phyloP scores from a whole-genome alignment of 2,329 filamentous ascomycete genomes.

The Aureobasidium lini region DNA sequence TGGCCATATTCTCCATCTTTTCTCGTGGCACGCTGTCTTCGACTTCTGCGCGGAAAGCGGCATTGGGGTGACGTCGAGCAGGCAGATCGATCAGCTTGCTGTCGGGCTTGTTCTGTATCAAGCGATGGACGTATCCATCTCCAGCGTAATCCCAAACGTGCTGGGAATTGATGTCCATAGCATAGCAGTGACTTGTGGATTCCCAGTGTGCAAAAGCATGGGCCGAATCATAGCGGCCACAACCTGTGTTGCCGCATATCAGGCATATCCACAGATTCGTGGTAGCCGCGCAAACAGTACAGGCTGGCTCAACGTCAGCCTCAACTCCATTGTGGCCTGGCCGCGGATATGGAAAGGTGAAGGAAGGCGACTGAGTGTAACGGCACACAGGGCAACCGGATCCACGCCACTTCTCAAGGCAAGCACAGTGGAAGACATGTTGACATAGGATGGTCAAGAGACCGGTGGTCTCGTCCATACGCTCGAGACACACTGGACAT shows the following conservation, averaged over 20 bases:
- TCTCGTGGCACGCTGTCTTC: slow-evolving; percentile 65
- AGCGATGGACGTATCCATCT: slow-evolving; percentile 89
- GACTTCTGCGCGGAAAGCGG: slow-evolving; percentile 32
- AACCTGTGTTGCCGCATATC: slow-evolving; percentile 87
- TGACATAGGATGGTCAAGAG: slow-evolving; percentile 94
- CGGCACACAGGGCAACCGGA: slow-evolving; percentile 90
- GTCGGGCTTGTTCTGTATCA: slow-evolving; percentile 89
- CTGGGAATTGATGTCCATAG: slow-evolving; percentile 86
- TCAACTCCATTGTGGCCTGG: slow-evolving; percentile 23
- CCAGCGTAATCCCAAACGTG: slow-evolving; percentile 97
- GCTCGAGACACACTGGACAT: slow-evolving; percentile 90
- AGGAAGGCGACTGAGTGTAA: slow-evolving; percentile 62
- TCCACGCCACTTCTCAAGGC: slow-evolving; percentile 91
- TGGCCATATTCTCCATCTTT: slow-evolving; percentile 69
- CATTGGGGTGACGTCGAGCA: slow-evolving; percentile 33
- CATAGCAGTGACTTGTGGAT: slow-evolving; percentile 79
- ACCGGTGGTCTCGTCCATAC: slow-evolving; percentile 96
- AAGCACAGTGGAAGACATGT: slow-evolving; percentile 95
- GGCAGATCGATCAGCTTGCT: slow-evolving; percentile 90
- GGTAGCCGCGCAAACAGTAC: slow-evolving; percentile 69
- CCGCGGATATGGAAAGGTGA: slow-evolving; percentile 30
- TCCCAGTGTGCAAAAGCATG: slow-evolving; percentile 94
- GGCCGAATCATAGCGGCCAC: slow-evolving; percentile 86
- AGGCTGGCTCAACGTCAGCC: slow-evolving; percentile 60
- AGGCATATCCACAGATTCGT: slow-evolving; percentile 92